Conservation (phyloP, 257 asterid genomes). For the Capsicum rhomboideum region DNA sequence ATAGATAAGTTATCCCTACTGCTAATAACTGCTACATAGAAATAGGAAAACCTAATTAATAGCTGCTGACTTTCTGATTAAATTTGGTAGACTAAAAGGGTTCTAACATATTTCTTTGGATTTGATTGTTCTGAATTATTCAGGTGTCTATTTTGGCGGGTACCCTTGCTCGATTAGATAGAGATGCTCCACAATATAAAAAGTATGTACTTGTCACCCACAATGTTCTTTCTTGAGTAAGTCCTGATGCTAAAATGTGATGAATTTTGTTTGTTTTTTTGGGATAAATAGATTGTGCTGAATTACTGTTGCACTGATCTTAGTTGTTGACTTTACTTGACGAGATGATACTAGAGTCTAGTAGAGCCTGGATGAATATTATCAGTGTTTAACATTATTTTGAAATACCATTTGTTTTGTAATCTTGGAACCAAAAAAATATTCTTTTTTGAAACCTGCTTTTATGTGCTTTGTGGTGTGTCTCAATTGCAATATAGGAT, state of each 20-base stretch:
- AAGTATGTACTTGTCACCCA: constrained; percentile 39
- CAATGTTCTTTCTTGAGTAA: not conserved
- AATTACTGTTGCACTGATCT: not conserved
- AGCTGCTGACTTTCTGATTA: too few relatives aligned
- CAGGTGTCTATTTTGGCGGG: constrained; percentile 99
- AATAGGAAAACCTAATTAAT: too few relatives aligned
- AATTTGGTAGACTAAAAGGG: too few relatives aligned
- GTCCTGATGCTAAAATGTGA: not conserved
- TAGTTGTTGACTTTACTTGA: not conserved
- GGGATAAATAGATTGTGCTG: not conserved
- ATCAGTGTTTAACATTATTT: not conserved
- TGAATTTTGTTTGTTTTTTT: not conserved
- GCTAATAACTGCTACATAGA: too few relatives aligned
- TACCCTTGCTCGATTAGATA: constrained; percentile 96
- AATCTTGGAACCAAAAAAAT: not conserved
- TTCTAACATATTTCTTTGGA: too few relatives aligned
- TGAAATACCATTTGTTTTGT: not conserved
- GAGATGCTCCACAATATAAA: constrained; percentile 97
- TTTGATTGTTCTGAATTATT: not conserved
- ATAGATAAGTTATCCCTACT: too few relatives aligned
- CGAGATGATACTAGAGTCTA: not conserved
- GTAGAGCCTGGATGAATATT: not conserved
- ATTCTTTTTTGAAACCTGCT: not conserved
- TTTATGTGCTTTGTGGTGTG: not conserved
- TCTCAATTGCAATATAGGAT: not conserved